Percentiles rank a stretch among this genome's conserved stretches.
Evolutionary conservation across 2,329 filamentous ascomycete genomes (phyloP).

Genomic region (Ascochyta rabiei): DNA sequence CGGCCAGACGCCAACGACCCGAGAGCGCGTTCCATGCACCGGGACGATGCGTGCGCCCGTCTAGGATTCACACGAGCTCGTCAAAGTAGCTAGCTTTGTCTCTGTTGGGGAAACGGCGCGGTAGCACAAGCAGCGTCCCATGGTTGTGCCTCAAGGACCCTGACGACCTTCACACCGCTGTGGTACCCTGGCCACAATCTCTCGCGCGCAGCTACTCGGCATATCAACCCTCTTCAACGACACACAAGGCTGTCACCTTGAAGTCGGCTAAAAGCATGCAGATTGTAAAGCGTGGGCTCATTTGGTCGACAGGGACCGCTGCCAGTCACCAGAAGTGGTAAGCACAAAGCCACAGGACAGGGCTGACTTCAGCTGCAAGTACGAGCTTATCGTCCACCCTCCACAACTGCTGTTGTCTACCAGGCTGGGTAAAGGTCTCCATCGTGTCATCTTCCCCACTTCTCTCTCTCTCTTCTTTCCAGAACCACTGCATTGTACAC

Average conservation of each 20-base stretch:
- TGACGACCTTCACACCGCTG: background rate
- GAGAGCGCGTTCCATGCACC: slow-evolving; percentile 1
- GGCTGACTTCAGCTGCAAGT: slow-evolving; percentile 32
- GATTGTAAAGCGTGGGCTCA: slow-evolving; percentile 11
- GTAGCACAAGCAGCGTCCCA: background rate
- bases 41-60: background rate
- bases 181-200: background rate
- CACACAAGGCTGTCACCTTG: slow-evolving; percentile 13
- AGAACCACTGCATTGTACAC: too few species aligned
- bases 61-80: background rate
- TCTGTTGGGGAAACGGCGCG: background rate
- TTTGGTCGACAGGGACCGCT: slow-evolving; percentile 14
- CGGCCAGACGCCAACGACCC: slow-evolving; percentile 4
- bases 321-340: slow-evolving; percentile 25
- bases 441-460: background rate
- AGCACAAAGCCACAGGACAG: slow-evolving; percentile 32
- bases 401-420: slow-evolving; percentile 14
- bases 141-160: background rate
- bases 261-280: slow-evolving; percentile 11
- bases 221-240: background rate
- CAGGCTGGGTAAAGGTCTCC: background rate
- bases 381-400: slow-evolving; percentile 20
- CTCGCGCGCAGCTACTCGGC: slow-evolving; percentile 2
- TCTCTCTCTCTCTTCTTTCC: background rate
- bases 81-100: background rate